Conservation (phyloP, 352 stramenopile species). For the Globisporangium echinulatum region DNA sequence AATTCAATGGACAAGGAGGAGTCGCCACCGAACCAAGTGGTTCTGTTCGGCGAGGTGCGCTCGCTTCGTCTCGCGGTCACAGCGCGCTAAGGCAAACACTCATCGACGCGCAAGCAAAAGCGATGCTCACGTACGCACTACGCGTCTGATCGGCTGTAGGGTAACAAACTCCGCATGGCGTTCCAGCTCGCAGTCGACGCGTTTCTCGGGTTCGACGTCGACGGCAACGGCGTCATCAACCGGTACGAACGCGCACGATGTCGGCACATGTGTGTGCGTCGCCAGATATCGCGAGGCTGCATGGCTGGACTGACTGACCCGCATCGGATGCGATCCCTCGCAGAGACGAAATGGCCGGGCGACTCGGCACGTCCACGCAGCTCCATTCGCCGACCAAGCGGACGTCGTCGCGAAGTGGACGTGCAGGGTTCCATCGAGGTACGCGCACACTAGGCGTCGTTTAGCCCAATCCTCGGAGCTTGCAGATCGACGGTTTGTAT, state of each 20-base stretch:
- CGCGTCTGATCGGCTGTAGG: slow-evolving; percentile 16
- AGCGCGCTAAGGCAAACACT: too few species aligned
- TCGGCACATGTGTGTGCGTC: too few species aligned
- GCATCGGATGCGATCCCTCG: neutral
- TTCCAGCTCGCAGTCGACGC: slow-evolving; percentile 81
- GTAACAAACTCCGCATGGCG: slow-evolving; percentile 72
- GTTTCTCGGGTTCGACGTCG: slow-evolving; percentile 83
- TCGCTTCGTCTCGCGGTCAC: neutral
- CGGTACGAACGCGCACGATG: slow-evolving; percentile 18
- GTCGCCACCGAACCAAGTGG: slow-evolving; percentile 17
- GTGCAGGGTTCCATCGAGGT: slow-evolving; percentile 11
- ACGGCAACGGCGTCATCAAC: slow-evolving; percentile 74
- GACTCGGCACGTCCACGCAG: slow-evolving; percentile 52
- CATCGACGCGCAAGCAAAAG: too few species aligned
- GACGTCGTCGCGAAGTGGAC: slow-evolving; percentile 28
- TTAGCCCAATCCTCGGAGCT: neutral
- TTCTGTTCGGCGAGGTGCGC: slow-evolving; percentile 68
- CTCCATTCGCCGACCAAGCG: slow-evolving; percentile 79
- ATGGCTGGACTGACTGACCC: too few species aligned
- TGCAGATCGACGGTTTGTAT: too few species aligned
- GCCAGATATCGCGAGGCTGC: too few species aligned
- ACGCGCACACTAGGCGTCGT: neutral
- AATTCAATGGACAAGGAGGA: slow-evolving; percentile 6
- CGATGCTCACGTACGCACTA: too few species aligned
- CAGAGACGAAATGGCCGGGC: slow-evolving; percentile 45